Conservation (phyloP, 192 early-diverging fungal genomes). For the Cetraspora pellucida region DNA sequence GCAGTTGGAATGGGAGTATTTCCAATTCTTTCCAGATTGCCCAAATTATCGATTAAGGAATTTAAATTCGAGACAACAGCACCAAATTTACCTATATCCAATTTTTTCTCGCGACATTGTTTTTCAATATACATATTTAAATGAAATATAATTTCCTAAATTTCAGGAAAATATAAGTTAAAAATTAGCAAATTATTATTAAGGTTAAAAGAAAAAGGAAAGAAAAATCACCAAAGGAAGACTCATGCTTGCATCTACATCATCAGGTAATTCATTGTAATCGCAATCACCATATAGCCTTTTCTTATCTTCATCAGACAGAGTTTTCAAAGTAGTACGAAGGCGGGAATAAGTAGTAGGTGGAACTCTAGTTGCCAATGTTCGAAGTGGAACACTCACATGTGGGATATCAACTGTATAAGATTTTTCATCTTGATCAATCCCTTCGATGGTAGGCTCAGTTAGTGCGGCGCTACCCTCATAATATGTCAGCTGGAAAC, state of each 20-base stretch:
- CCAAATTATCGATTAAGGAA: conserved; percentile 58
- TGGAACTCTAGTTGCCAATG: background rate
- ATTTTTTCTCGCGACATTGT: conserved; percentile 38
- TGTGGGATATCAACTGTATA: background rate
- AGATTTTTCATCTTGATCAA: background rate
- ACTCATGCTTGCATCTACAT: conserved; percentile 53
- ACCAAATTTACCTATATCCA: conserved; percentile 45
- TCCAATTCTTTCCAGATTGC: conserved; percentile 70
- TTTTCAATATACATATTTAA: conserved; percentile 51
- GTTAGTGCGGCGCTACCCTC: conserved; percentile 6
- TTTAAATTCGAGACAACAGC: conserved; percentile 46
- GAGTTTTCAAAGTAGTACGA: background rate
- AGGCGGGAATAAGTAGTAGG: background rate
- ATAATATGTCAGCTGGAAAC: conserved; percentile 26
- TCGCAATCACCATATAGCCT: conserved; percentile 29
- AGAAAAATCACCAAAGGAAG: conserved; percentile 39
- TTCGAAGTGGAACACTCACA: conserved; percentile 12
- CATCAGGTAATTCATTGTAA: conserved; percentile 36
- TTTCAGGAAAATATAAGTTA: too few relatives aligned
- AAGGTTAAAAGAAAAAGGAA: too few relatives aligned
- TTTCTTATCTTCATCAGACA: background rate
- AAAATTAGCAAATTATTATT: too few relatives aligned
- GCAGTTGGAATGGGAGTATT: conserved; percentile 71
- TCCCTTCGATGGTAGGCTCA: background rate
- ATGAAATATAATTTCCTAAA: conserved; percentile 49